A percentile compares a stretch with the other conserved stretches of the same genome.
Evolutionary conservation across 2,329 filamentous ascomycete species (phyloP).

Genomic region (Colletotrichum magnum): DNA sequence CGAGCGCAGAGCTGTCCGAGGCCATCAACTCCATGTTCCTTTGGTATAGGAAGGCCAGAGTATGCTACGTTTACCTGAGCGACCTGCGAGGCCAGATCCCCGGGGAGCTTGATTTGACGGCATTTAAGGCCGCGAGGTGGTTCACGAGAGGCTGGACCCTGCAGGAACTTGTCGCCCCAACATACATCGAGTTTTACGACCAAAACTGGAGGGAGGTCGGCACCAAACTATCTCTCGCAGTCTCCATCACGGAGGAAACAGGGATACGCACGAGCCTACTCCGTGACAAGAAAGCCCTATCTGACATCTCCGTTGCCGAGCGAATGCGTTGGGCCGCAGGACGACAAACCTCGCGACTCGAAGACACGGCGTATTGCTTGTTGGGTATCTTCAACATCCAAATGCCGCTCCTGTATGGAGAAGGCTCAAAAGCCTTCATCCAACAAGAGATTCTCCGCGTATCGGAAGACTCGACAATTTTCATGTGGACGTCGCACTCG

Average conservation of each 20-base stretch:
- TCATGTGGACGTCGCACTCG: conserved; percentile 12
- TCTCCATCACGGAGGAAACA: conserved; percentile 30
- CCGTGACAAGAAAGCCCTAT: not conserved
- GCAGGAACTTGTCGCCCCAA: conserved; percentile 50
- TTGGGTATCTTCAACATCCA: conserved; percentile 52
- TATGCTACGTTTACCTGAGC: conserved; percentile 47
- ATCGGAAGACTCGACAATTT: conserved; percentile 24
- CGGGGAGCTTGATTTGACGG: conserved; percentile 9
- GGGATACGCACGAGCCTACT: not conserved
- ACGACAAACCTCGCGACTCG: conserved; percentile 47
- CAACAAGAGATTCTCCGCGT: conserved; percentile 37
- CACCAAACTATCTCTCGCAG: conserved; percentile 42
- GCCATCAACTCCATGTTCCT: conserved; percentile 47
- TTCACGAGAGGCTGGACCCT: conserved; percentile 48
- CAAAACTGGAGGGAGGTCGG: conserved; percentile 46
- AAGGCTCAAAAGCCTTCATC: conserved; percentile 42
- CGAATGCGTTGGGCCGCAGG: conserved; percentile 47
- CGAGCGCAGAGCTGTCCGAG: conserved; percentile 46
- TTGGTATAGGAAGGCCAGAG: conserved; percentile 46
- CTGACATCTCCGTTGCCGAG: conserved; percentile 31
- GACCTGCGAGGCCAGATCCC: conserved; percentile 13
- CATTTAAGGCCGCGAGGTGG: conserved; percentile 37
- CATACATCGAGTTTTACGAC: conserved; percentile 47
- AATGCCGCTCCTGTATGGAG: conserved; percentile 52
- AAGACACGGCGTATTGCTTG: conserved; percentile 51